These are phyloP conservation scores for Phoma sp. DNA, from an alignment of 2,329 filamentous ascomycete genomes.

Conservation along the genomic window DNA sequence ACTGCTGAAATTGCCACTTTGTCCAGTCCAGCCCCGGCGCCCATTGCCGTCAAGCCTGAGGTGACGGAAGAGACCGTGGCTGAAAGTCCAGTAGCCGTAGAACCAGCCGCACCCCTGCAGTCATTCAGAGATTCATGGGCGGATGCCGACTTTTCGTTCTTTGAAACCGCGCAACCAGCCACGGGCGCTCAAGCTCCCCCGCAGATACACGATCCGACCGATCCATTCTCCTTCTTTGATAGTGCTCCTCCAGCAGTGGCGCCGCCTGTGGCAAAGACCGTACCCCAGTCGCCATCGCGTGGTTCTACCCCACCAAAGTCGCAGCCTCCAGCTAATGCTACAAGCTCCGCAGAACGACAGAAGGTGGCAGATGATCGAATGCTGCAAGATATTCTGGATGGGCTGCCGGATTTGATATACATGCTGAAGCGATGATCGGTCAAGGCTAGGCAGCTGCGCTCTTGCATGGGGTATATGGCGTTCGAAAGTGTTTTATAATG, in stretches of 20 bases:
- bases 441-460: too few relatives aligned
- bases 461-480: too few relatives aligned
- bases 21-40: neutral
- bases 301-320: conserved; percentile 21
- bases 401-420: conserved; percentile 41
- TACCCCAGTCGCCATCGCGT: conserved; percentile 27
- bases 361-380: conserved; percentile 40
- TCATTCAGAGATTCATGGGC: conserved; percentile 20
- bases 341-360: conserved; percentile 30
- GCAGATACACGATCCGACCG: conserved; percentile 17
- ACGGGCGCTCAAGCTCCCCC: conserved; percentile 1
- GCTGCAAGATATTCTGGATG: conserved; percentile 32
- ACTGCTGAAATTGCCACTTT: conserved; percentile 10
- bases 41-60: neutral
- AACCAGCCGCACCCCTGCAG: conserved; percentile 8
- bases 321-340: conserved; percentile 34
- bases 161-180: conserved; percentile 33
- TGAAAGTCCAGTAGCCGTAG: neutral
- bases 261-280: conserved; percentile 21
- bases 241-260: conserved; percentile 18
- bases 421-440: conserved; percentile 30
- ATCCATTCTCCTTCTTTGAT: conserved; percentile 37
- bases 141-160: conserved; percentile 34
- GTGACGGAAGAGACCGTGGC: neutral
- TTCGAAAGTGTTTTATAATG: too few relatives aligned